Evolutionary conservation across 352 stramenopile genomes (phyloP).

Genomic region (Plasmopara muralis): DNA sequence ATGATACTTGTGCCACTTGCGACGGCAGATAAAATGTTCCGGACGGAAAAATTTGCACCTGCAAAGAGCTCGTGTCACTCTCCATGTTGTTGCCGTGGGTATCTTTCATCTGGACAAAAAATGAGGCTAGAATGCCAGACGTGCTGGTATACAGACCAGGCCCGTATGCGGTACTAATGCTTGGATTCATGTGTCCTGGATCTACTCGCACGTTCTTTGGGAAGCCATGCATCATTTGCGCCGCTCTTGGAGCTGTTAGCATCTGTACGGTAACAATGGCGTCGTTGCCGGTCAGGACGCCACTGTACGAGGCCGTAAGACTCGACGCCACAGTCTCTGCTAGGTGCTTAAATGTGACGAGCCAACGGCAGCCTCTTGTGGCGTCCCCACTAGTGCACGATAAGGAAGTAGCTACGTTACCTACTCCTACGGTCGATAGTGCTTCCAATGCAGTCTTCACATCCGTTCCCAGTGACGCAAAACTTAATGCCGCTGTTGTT

Average conservation of each 20-base stretch:
- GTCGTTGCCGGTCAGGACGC: constrained; percentile 68
- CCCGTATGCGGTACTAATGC: constrained; percentile 62
- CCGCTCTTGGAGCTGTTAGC: constrained; percentile 25
- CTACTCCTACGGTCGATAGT: constrained; percentile 45
- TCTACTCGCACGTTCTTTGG: constrained; percentile 54
- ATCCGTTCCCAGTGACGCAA: constrained; percentile 26
- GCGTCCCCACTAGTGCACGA: constrained; percentile 37
- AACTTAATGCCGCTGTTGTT: constrained; percentile 50
- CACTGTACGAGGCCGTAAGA: constrained; percentile 42
- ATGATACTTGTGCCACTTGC: constrained; percentile 25
- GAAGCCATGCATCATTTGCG: constrained; percentile 50
- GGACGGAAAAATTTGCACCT: constrained; percentile 48
- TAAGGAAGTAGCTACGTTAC: constrained; percentile 21
- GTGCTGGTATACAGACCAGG: constrained; percentile 49
- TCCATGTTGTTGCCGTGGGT: constrained; percentile 77
- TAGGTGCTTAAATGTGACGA: constrained; percentile 49
- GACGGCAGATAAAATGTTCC: constrained; percentile 18
- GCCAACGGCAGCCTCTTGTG: constrained; percentile 59
- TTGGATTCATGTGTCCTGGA: constrained; percentile 57
- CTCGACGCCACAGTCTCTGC: constrained; percentile 13
- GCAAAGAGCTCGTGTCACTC: constrained; percentile 20
- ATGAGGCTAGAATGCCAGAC: constrained; percentile 42
- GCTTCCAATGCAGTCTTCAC: constrained; percentile 60
- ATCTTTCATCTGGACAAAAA: constrained; percentile 79
- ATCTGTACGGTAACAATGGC: constrained; percentile 28